Base-by-base conservation (phyloP, 441 rosid species). In the Croton laevigatus region DNA sequence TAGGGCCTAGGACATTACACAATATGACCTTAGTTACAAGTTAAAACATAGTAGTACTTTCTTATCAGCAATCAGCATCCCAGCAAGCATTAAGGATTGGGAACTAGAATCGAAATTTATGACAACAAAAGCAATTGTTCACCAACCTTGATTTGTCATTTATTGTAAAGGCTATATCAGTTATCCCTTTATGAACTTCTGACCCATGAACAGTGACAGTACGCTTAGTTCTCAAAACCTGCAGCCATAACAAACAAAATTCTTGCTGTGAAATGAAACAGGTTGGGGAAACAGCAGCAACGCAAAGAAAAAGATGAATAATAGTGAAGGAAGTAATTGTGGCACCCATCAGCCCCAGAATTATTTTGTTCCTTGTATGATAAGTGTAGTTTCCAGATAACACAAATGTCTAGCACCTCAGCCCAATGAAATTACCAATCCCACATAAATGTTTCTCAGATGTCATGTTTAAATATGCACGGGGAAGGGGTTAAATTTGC, bases 101-200 rank as follows among this genome's bases (percentile, higher is more conserved):
- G 63, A 68, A 9, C 32, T 20, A 66, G 34, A 20, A 9, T 58
- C 37, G 52, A 48, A 32, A 14, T 11, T 22, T 62, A 57, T 9
- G 20, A 6, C 5, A 40, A 4, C 1, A 60, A 32, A 44, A 57
- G 63, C 27, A 45, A 68, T 14, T 65, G 60, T 42, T 55, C 36
- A 74, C 82, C 51, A 63, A 93, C 99, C 92, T 89, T 77, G 91
- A 85, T 63, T 81, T 78, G 70, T 87, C 94, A 75, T 61, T 65
- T 62, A 80, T 69, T 52, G 73, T 73, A 58, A 91, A 89, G 61
- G 96, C 87, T 69, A 95, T 73, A 77, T 88, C 97, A 58, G 92
- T 83, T 65, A 89, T 78, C 68, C 96, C 97, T 71, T 81, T 84
- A 27, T 12, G 73, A 70, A 80, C 48, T 40, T 78, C 73, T 58